A percentile compares a stretch with the other conserved stretches of the same genome.
These are phyloP conservation scores for Porphyrellus sp. DNA, from an alignment of 1,284 basidiomycete species.

Conservation along the genomic window DNA sequence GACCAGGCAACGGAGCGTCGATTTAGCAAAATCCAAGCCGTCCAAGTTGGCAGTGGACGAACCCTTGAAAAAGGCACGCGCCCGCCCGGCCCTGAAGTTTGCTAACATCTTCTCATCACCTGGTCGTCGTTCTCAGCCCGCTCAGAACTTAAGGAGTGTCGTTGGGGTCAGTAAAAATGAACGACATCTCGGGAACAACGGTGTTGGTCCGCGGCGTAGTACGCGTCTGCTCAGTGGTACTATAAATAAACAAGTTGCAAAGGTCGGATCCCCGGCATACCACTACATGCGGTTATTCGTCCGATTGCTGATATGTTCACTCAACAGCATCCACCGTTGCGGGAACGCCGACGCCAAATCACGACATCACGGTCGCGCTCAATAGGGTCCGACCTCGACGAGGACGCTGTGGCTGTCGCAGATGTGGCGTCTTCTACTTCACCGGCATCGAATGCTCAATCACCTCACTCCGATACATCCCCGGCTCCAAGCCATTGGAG, in stretches of 20 bases:
- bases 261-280: constrained; percentile 28
- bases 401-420: constrained; percentile 45
- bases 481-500: constrained; percentile 57
- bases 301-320: constrained; percentile 13
- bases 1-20: constrained; percentile 51
- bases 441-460: constrained; percentile 55
- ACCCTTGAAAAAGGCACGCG: constrained; percentile 79
- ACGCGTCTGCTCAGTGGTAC: constrained; percentile 59
- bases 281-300: not conserved
- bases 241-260: constrained; percentile 46
- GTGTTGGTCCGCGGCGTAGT: constrained; percentile 58
- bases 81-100: constrained; percentile 74
- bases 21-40: constrained; percentile 43
- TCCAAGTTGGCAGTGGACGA: constrained; percentile 61
- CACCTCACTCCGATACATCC: constrained; percentile 59
- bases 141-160: constrained; percentile 53
- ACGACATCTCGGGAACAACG: constrained; percentile 40
- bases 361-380: constrained; percentile 53
- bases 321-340: constrained; percentile 43
- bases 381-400: constrained; percentile 66
- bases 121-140: constrained; percentile 68
- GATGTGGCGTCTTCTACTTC: constrained; percentile 58
- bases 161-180: constrained; percentile 49
- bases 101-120: constrained; percentile 79
- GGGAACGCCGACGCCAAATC: constrained; percentile 57